These are phyloP conservation scores for Chenopodium suecicum DNA, from an alignment of 148 eudicot genomes.

Conservation along the genomic window DNA sequence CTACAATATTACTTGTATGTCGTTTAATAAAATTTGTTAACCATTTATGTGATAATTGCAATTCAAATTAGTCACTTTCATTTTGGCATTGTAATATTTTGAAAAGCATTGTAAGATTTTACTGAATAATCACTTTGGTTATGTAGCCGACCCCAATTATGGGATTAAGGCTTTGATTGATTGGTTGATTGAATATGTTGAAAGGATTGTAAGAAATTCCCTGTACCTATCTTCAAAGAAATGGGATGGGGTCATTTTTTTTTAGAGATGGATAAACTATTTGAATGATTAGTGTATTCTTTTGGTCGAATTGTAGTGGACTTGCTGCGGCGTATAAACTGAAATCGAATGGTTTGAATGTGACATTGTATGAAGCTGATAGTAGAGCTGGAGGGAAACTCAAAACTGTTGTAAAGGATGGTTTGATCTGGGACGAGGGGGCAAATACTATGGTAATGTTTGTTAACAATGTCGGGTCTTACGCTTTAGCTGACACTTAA, in stretches of 20 bases:
- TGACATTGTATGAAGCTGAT: slow-evolving; percentile 87
- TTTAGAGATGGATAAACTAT: not conserved
- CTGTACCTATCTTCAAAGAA: not conserved
- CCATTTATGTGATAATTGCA: not conserved
- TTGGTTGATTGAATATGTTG: too few species aligned
- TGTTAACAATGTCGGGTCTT: not conserved
- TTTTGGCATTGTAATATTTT: too few species aligned
- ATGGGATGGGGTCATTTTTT: not conserved
- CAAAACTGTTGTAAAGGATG: slow-evolving; percentile 59
- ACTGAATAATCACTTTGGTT: too few species aligned
- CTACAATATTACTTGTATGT: too few species aligned
- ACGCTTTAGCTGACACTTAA: not conserved
- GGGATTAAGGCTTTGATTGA: too few species aligned
- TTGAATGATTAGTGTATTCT: not conserved
- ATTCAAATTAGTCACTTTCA: too few species aligned
- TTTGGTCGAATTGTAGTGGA: slow-evolving; percentile 57
- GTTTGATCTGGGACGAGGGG: slow-evolving; percentile 95
- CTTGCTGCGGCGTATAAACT: slow-evolving; percentile 94
- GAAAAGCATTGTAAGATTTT: too few species aligned
- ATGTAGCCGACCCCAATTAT: too few species aligned
- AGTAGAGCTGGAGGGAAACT: slow-evolving; percentile 83
- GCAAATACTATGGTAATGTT: slow-evolving; percentile 88
- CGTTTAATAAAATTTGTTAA: too few species aligned
- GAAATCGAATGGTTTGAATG: slow-evolving; percentile 65
- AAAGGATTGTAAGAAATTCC: not conserved